Evolutionary conservation across 2,329 filamentous ascomycete species (phyloP), one percentile per base, ranked within the genome.

Genomic region (Diaporthe longicolla): DNA sequence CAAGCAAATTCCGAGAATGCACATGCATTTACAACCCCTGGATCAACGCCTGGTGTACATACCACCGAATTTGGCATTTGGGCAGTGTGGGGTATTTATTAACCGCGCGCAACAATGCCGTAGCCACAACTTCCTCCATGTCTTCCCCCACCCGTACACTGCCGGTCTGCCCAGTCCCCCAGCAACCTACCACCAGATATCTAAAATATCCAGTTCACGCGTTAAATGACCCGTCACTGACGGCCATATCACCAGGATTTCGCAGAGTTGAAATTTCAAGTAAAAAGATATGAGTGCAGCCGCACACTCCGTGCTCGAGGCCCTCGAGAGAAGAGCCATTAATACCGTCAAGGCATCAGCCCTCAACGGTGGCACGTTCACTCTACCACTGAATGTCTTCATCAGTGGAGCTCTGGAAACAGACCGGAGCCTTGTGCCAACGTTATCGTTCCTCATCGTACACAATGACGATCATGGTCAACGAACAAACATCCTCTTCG

Each of bases 391-490:
- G 68, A 78, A 78, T 13, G 79, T 85, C 43, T 88, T 88, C 77
- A 82, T 88, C 24, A 82, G 84, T 19, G 82, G 84, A 15, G 84
- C 85, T 1, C 82, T 84, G 61, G 82, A 83, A 4, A 79, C 82
- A 9, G 84, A 84, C 29, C 81, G 83, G 73, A 81, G 81, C 6
- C 88, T 86, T 4, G 88, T 89, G 0, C 88, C 88, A 1, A 89
- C 87, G 0, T 81, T 90, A 3, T 84, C 85, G 0, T 90, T 90
- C 76, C 81, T 90, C 2, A 84, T 90, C 45, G 84, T 82, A 35
- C 88, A 90, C 75, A 82, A 83, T 8, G 70, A 76, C 57, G 57
- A 69, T 63, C 70, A 73, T n/a, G 77, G 74, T 59, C 81, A 77
- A 74, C 81, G 78, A 75, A 80, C 82, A 72, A 78, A 80, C 45